phyloP scores from a whole-genome alignment of 768 basidiomycete species.

The Suillus paluster region DNA sequence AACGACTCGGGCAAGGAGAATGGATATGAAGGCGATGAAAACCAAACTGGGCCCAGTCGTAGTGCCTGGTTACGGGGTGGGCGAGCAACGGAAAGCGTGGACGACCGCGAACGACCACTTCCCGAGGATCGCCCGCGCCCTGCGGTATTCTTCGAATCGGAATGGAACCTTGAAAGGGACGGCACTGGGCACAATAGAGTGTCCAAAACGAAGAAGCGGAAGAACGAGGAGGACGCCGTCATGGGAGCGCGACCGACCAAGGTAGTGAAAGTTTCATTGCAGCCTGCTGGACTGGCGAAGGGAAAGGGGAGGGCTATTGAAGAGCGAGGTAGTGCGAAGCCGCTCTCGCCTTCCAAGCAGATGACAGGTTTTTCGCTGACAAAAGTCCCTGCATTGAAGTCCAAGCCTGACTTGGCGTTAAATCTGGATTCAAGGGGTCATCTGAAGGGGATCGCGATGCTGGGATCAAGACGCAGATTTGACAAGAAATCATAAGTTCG shows the following conservation, averaged over 20 bases:
- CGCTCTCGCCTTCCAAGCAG: background rate
- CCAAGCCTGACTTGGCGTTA: constrained; percentile 14
- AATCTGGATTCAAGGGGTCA: constrained; percentile 27
- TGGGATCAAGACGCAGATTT: constrained; percentile 36
- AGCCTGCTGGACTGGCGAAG: constrained; percentile 21
- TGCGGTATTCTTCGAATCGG: background rate
- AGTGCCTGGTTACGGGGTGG: constrained; percentile 13
- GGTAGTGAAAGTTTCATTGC: constrained; percentile 16
- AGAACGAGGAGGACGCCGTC: constrained; percentile 10
- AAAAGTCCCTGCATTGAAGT: background rate
- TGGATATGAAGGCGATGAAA: constrained; percentile 21
- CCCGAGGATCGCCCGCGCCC: background rate
- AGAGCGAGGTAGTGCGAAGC: constrained; percentile 10
- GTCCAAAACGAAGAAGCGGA: constrained; percentile 14
- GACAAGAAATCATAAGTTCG: constrained; percentile 34
- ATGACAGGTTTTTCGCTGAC: background rate
- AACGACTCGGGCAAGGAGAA: constrained; percentile 18
- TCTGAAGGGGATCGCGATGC: constrained; percentile 24
- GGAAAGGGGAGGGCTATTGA: constrained; percentile 24
- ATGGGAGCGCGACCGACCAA: constrained; percentile 8
- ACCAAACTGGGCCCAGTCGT: constrained; percentile 6
- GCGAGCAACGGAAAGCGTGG: constrained; percentile 3
- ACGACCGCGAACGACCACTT: constrained; percentile 11
- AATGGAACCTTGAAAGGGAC: background rate
- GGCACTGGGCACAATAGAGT: constrained; percentile 6